These are phyloP conservation scores for Apiosordaria backusii DNA, from an alignment of 495 filamentous ascomycete species.

Conservation along the genomic window DNA sequence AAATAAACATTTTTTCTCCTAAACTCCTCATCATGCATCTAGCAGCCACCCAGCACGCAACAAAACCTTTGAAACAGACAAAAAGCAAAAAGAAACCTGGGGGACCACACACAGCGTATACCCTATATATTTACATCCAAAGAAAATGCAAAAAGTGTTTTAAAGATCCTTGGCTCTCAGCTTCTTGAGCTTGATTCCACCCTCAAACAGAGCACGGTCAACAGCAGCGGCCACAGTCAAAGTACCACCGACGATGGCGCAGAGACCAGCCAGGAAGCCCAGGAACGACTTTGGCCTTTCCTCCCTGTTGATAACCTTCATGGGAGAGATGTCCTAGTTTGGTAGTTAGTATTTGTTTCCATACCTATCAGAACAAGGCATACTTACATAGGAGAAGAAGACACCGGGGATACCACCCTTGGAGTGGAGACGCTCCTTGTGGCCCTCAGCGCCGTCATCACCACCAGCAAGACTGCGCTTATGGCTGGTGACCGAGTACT, in stretches of 20 bases:
- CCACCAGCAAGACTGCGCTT: constrained; percentile 82
- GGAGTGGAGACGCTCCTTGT: constrained; percentile 86
- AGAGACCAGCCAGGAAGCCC: constrained; percentile 88
- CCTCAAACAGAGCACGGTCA: constrained; percentile 89
- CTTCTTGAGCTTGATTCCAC: constrained; percentile 78
- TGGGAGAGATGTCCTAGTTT: constrained; percentile 87
- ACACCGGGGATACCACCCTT: constrained; percentile 91
- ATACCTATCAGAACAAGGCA: neutral
- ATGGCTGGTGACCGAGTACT: constrained; percentile 95
- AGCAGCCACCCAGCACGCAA: neutral
- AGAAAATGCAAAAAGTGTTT: neutral
- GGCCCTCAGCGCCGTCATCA: constrained; percentile 74
- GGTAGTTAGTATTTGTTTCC: neutral
- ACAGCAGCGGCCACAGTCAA: constrained; percentile 92
- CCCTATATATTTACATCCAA: constrained; percentile 16
- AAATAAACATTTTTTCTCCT: neutral
- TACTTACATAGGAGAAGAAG: constrained; percentile 90
- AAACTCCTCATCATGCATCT: constrained; percentile 1
- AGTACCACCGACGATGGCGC: constrained; percentile 91
- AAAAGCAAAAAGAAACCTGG: neutral
- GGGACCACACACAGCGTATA: neutral
- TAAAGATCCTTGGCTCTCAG: constrained; percentile 60
- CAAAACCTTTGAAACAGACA: neutral
- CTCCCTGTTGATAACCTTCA: constrained; percentile 99
- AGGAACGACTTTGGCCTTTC: constrained; percentile 80